Conservation (phyloP, 345 rosid genomes). For the Hypericum androsaemum region DNA sequence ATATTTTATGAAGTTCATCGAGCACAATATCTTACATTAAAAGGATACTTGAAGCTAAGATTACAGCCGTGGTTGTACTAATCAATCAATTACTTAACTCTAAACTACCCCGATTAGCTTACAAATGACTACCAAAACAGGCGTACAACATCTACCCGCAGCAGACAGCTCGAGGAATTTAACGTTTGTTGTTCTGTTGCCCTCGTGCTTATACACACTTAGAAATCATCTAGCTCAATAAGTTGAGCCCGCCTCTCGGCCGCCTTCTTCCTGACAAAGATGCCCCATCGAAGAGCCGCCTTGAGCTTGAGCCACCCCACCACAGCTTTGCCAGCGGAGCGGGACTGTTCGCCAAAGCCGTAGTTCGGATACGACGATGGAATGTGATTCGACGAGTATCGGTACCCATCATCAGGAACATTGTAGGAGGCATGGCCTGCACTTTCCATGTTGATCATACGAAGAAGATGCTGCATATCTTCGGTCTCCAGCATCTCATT, state of each 20-base stretch:
- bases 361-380: slow-evolving; percentile 12
- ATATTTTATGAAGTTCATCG: too few relatives aligned
- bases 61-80: too few relatives aligned
- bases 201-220: slow-evolving; percentile 1
- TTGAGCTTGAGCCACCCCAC: slow-evolving; percentile 10
- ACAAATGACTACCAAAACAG: too few relatives aligned
- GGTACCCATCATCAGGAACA: slow-evolving; percentile 16
- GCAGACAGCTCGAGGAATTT: too few relatives aligned
- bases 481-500: slow-evolving; percentile 30
- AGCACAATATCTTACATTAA: too few relatives aligned
- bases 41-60: too few relatives aligned
- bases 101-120: too few relatives aligned
- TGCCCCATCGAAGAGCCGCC: slow-evolving; percentile 8
- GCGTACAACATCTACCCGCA: too few relatives aligned
- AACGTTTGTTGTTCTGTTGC: too few relatives aligned
- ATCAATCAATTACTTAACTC: too few relatives aligned
- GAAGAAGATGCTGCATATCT: slow-evolving; percentile 27
- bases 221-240: slow-evolving; percentile 18
- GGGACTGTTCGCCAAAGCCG: slow-evolving; percentile 18
- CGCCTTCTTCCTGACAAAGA: slow-evolving; percentile 9
- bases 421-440: slow-evolving; percentile 12
- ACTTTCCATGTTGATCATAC: slow-evolving; percentile 19
- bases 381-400: slow-evolving; percentile 11
- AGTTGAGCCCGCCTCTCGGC: slow-evolving; percentile 10
- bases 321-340: slow-evolving; percentile 13